Evolutionary conservation across 1,139 yeast genomes (phyloP).

Genomic region (Blastobotrys persicus): DNA sequence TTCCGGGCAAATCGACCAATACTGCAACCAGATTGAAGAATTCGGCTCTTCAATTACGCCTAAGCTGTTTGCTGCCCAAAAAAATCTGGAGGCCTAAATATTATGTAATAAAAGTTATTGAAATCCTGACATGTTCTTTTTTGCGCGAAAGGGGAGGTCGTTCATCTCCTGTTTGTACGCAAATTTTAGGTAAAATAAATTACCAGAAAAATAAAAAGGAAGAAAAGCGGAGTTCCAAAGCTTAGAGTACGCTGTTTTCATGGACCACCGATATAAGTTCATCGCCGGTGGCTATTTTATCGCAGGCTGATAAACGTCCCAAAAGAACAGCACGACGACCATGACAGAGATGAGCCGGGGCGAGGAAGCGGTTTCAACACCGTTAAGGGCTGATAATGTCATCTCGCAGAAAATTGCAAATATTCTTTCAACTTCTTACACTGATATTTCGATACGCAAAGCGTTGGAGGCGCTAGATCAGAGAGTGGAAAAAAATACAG

Average conservation of each 20-base stretch:
- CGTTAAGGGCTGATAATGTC: constrained; percentile 22
- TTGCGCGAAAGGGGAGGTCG: neutral
- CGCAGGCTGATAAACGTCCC: constrained; percentile 1
- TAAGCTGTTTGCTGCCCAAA: constrained; percentile 45
- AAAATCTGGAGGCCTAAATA: constrained; percentile 11
- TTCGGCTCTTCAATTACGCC: constrained; percentile 57
- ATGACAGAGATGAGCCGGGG: constrained; percentile 1
- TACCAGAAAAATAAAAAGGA: too few species aligned
- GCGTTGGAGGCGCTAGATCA: constrained; percentile 37
- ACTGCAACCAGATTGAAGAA: constrained; percentile 66
- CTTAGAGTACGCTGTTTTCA: too few species aligned
- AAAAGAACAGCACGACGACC: neutral
- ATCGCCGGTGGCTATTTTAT: too few species aligned
- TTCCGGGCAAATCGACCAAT: constrained; percentile 66
- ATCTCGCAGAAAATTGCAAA: constrained; percentile 34
- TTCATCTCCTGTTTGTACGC: neutral
- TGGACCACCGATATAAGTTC: too few species aligned
- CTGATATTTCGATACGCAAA: constrained; percentile 37
- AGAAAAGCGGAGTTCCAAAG: too few species aligned
- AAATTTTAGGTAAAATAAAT: neutral
- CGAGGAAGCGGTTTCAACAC: constrained; percentile 15
- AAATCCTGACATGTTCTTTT: neutral
- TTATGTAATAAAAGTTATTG: constrained; percentile 1
- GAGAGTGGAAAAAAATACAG: constrained; percentile 31
- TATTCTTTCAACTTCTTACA: constrained; percentile 39